Evolutionary conservation across 306 rosid genomes (phyloP), one percentile per base, ranked within the genome.

Genomic region (Calophaca sinica): DNA sequence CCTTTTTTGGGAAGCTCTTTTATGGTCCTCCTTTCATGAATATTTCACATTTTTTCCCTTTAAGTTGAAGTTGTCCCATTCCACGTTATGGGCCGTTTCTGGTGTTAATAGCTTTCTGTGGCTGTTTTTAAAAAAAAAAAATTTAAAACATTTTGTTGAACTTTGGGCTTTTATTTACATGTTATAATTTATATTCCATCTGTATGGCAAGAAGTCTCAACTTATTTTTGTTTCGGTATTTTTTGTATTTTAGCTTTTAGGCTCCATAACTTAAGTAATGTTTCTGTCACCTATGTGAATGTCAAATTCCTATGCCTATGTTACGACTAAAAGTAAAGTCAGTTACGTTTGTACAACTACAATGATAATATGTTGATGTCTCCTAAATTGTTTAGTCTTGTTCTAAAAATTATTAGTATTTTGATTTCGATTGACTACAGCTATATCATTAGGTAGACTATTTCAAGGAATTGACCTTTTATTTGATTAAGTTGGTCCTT

Each of bases 1-100:
- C 0, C 0, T 28, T 61, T 35, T 63, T 31, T 15, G 12, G 12
- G 4, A 60, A 60, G 35, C 28, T 60, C 49, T 39, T 70, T 28
- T 9, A 5, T 55, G 46, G 28, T 55, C 8, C 41, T 70, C 33
- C 28, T 51, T 50, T 61, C 64, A 38, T 52, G 48, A 12, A 71
- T 71, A 41, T 51, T 44, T 60, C 38, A n/a, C 11, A 13, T 60
- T 62, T 31, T 44, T 46, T 5, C 15, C 33, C 14, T 12, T 39
- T 26, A 50, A 59, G 50, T 39, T 61, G 0, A 41, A 33, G 32
- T 5, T 78, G 29, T 29, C 13, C 54, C 46, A n/a, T 58, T 61
- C 28, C 64, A 52, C 45, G 10, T 1, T 78, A 28, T 62, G 3
- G 7, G 71, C 6, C 2, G 29, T 70, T 61, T 78, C 49, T 28